Evolutionary conservation across 2,329 filamentous ascomycete genomes (phyloP).

Genomic region (Penicillium verrucosum): DNA sequence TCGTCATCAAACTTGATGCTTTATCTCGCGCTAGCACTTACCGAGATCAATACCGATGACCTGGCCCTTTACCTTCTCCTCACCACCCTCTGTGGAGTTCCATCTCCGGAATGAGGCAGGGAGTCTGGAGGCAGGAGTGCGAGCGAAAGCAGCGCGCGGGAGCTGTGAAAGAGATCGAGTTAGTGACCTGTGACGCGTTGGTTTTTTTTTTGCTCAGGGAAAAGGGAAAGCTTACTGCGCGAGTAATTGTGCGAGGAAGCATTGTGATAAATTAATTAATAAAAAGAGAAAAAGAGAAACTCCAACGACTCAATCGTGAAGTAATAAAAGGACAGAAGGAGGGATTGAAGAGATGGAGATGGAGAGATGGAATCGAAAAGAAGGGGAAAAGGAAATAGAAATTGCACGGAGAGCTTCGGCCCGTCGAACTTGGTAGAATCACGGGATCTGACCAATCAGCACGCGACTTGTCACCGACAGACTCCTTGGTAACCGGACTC

Average conservation of each 20-base stretch:
- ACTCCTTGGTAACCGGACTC: constrained; percentile 17
- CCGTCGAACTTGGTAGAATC: constrained; percentile 41
- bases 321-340: constrained; percentile 20
- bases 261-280: constrained; percentile 53
- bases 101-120: constrained; percentile 65
- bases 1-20: background rate
- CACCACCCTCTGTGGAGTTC: constrained; percentile 53
- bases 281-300: constrained; percentile 32
- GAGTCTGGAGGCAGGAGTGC: constrained; percentile 66
- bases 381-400: constrained; percentile 30
- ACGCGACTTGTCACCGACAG: background rate
- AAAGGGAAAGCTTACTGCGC: constrained; percentile 60
- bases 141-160: constrained; percentile 71
- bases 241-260: constrained; percentile 68
- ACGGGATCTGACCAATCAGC: constrained; percentile 21
- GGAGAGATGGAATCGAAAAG: constrained; percentile 19
- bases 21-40: constrained; percentile 43
- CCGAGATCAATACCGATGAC: constrained; percentile 99
- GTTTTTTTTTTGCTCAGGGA: constrained; percentile 8
- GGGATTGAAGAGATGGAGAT: constrained; percentile 18
- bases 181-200: constrained; percentile 21
- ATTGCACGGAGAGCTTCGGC: constrained; percentile 36
- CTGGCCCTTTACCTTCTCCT: constrained; percentile 84
- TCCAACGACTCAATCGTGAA: constrained; percentile 37
- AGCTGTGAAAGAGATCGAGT: constrained; percentile 52